Evolutionary conservation across 352 stramenopile genomes (phyloP).

Genomic region (Phytophthora colocasiae): DNA sequence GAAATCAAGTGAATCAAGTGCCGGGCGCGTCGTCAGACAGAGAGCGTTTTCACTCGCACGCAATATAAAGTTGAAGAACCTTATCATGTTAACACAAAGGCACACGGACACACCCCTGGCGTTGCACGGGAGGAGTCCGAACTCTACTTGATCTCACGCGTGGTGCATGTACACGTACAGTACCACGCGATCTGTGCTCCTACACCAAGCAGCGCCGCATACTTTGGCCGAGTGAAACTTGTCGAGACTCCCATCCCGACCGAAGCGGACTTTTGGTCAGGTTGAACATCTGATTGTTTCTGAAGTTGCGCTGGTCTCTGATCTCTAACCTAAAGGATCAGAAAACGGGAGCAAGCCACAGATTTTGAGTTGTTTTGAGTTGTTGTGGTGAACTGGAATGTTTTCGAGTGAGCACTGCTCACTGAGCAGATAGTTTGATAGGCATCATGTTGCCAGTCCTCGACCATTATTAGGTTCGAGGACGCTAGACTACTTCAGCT

Average conservation of each 20-base stretch:
- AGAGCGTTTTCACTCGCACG: too few species aligned
- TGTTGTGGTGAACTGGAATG: too few species aligned
- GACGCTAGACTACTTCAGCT: too few species aligned
- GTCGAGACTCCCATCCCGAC: slow-evolving; percentile 10
- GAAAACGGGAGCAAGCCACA: background rate
- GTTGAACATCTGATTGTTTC: slow-evolving; percentile 20
- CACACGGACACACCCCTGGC: background rate
- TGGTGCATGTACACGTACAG: slow-evolving; percentile 7
- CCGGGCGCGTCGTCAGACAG: background rate
- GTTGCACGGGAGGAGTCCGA: slow-evolving; percentile 5
- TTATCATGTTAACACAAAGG: slow-evolving; percentile 12
- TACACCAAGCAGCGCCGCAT: slow-evolving; percentile 15
- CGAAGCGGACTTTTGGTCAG: slow-evolving; percentile 2
- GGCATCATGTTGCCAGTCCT: too few species aligned
- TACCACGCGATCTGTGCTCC: slow-evolving; percentile 1
- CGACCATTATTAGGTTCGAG: too few species aligned
- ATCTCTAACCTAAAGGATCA: slow-evolving; percentile 1
- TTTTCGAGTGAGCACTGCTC: too few species aligned
- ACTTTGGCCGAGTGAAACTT: slow-evolving; percentile 10
- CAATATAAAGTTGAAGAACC: too few species aligned
- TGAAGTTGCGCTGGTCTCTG: slow-evolving; percentile 21
- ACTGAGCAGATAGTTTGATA: too few species aligned
- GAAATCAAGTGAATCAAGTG: too few species aligned
- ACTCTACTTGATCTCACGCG: slow-evolving; percentile 27
- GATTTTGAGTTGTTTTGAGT: too few species aligned